Conservation (phyloP, 495 filamentous ascomycete genomes). For the Thozetella sp. region DNA sequence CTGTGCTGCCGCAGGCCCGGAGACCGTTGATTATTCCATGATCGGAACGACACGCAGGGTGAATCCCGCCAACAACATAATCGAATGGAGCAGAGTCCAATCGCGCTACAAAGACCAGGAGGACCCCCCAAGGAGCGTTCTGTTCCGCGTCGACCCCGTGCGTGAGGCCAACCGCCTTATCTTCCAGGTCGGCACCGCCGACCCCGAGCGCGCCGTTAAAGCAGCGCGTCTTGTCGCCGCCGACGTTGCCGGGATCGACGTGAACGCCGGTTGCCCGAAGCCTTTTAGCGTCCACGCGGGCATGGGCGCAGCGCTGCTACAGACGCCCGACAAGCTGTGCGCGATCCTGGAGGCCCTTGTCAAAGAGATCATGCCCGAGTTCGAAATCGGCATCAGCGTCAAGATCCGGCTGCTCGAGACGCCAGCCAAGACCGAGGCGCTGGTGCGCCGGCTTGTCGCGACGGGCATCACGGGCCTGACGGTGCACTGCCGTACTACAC, state of each 20-base stretch:
- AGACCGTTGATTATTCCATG: constrained; percentile 88
- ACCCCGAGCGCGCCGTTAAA: constrained; percentile 77
- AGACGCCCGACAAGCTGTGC: constrained; percentile 78
- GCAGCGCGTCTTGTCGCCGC: constrained; percentile 80
- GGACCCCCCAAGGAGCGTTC: constrained; percentile 64
- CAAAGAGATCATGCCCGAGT: constrained; percentile 69
- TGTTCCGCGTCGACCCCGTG: constrained; percentile 81
- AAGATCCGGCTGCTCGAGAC: constrained; percentile 91
- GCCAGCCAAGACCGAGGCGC: constrained; percentile 64
- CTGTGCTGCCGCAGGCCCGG: constrained; percentile 62
- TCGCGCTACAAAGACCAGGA: constrained; percentile 60
- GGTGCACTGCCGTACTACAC: constrained; percentile 92
- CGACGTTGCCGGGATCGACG: constrained; percentile 91
- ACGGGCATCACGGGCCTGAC: constrained; percentile 94
- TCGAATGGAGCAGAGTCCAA: constrained; percentile 80
- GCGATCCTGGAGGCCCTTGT: constrained; percentile 83
- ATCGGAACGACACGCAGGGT: constrained; percentile 79
- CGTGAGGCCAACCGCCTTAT: constrained; percentile 73
- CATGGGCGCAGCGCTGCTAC: constrained; percentile 91
- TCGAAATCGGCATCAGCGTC: constrained; percentile 88
- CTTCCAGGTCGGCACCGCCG: constrained; percentile 89
- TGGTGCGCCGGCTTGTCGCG: constrained; percentile 73
- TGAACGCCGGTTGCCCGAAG: constrained; percentile 97
- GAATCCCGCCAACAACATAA: constrained; percentile 71
- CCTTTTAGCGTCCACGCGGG: constrained; percentile 89